phyloP scores from a whole-genome alignment of 805 yeast genomes.

The Komagataella pastoris region DNA sequence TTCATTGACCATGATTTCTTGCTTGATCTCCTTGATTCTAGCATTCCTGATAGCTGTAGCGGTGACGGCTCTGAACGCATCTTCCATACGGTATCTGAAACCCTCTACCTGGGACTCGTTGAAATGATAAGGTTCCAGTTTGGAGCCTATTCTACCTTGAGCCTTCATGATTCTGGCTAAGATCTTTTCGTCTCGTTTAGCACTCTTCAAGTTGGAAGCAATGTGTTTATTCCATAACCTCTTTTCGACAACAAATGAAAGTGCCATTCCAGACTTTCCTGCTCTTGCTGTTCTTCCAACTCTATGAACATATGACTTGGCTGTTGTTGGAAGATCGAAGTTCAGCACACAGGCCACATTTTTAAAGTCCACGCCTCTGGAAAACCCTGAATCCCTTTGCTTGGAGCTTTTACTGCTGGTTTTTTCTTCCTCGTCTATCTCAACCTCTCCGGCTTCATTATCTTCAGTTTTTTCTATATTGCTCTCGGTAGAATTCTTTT shows the following conservation, averaged over 20 bases:
- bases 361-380: slow-evolving; percentile 92
- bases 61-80: slow-evolving; percentile 93
- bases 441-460: slow-evolving; percentile 6
- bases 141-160: slow-evolving; percentile 62
- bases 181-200: slow-evolving; percentile 80
- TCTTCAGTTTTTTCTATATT: slow-evolving; percentile 6
- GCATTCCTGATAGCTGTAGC: slow-evolving; percentile 86
- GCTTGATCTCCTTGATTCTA: slow-evolving; percentile 74
- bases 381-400: slow-evolving; percentile 76
- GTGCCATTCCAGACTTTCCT: slow-evolving; percentile 87
- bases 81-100: slow-evolving; percentile 92
- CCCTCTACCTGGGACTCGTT: slow-evolving; percentile 89
- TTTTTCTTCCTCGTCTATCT: slow-evolving; percentile 1
- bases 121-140: slow-evolving; percentile 77
- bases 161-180: slow-evolving; percentile 63
- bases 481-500: slow-evolving; percentile 2
- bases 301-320: slow-evolving; percentile 84
- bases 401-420: slow-evolving; percentile 11
- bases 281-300: slow-evolving; percentile 98
- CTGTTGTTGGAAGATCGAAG: slow-evolving; percentile 84
- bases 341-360: slow-evolving; percentile 95
- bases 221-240: slow-evolving; percentile 85
- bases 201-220: slow-evolving; percentile 54
- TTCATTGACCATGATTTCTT: slow-evolving; percentile 78
- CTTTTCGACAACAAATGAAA: slow-evolving; percentile 78